Base-by-base conservation (phyloP, 495 filamentous ascomycete genomes). In the Penicillium cinerascens region DNA sequence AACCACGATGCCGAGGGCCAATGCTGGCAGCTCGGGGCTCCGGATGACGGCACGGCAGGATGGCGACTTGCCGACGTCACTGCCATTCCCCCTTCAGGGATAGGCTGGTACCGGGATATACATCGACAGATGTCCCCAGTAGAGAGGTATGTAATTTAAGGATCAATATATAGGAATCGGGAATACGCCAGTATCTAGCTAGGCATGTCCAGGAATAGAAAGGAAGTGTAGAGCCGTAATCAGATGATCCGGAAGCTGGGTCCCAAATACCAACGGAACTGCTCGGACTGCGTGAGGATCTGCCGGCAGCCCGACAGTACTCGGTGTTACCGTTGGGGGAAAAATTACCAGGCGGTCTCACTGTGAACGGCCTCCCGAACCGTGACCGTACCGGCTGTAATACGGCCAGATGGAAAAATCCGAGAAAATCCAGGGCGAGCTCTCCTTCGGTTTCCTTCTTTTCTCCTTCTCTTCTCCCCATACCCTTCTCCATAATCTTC, bases 11-110 rank as follows among this genome's bases (percentile, higher is more conserved):
- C 58, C 58, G 58, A 62, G 59, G 55, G 45, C 27, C 17, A 39
- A 37, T 13, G 29, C 29, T 33, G 4, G 29, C 29, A 40, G 11
- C 40, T 55, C 49, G 54, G 52, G 39, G 36, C 47, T 53, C 51
- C 59, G 54, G 53, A 56, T 60, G 59, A 41, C 48, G 54, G 52
- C 59, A 62, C 54, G 52, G 53, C 21, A 54, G 38, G 52, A 59
- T 58, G 61, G 54, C 63, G 54, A 67, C 59, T 61, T 67, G 60
- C 64, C 70, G 68, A 73, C 70, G 70, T 73, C 70, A 73, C 58
- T 65, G 47, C 58, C 49, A 42, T 4, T 1, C 3, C 8, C n/a
- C 35, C 52, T 51, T 48, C 43, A 45, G 36, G 41, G 27, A 44
- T 44, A 43, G n/a, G 42, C 42, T 27, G 46, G 54, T 57, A 18